Evolutionary conservation across 805 yeast species (phyloP).

Genomic region (Naumovozyma baii): DNA sequence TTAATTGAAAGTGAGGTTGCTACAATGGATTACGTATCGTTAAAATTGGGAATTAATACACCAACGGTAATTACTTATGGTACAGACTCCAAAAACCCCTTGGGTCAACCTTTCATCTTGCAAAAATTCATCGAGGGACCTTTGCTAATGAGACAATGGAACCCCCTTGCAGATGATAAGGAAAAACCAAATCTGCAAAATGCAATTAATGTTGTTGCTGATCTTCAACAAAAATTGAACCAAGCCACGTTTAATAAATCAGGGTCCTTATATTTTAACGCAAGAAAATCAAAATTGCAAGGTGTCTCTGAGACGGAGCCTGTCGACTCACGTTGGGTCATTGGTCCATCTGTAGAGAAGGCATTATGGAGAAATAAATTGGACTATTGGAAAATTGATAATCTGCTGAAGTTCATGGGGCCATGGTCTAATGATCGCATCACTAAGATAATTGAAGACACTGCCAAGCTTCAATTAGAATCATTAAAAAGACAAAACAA

Average conservation of each 20-base stretch:
- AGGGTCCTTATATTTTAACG: conserved; percentile 70
- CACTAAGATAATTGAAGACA: conserved; percentile 49
- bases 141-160: conserved; percentile 82
- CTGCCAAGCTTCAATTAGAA: conserved; percentile 61
- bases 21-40: conserved; percentile 69
- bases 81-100: conserved; percentile 46
- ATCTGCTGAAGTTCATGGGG: conserved; percentile 39
- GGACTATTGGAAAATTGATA: not conserved
- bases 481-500: conserved; percentile 34
- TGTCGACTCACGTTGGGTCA: conserved; percentile 52
- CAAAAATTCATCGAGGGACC: conserved; percentile 76
- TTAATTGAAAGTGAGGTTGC: conserved; percentile 87
- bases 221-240: conserved; percentile 48
- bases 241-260: conserved; percentile 53
- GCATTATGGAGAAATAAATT: conserved; percentile 63
- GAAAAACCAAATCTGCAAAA: conserved; percentile 39
- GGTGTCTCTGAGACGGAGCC: conserved; percentile 9
- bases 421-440: conserved; percentile 61
- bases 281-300: conserved; percentile 1
- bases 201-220: conserved; percentile 67
- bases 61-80: conserved; percentile 70
- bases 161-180: conserved; percentile 61
- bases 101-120: conserved; percentile 67
- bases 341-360: conserved; percentile 84
- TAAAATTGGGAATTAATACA: conserved; percentile 56